Evolutionary conservation across 2,329 filamentous ascomycete species (phyloP), one percentile per base, ranked within the genome.

Genomic region (Lachnellula arida): DNA sequence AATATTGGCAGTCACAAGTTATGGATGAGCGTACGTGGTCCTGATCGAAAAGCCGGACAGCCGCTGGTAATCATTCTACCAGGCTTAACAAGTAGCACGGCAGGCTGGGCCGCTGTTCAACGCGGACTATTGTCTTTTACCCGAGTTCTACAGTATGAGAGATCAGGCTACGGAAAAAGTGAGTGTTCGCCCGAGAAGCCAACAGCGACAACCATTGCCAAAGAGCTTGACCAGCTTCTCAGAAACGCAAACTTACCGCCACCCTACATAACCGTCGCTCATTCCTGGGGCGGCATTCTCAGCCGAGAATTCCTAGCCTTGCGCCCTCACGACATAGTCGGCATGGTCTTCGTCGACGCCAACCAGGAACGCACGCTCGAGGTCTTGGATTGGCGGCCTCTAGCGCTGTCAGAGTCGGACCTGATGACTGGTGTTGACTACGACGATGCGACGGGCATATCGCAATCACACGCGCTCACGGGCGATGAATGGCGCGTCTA

Each of bases 111-210:
- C 12, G 55, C 46, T 46, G 61, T 67, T 22, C 46, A 54, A 19
- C 62, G 60, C 17, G 47, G 60, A 22, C 23, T 61, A 15, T 32
- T 55, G 34, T 55, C 54, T 19, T 58, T 59, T 54, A 53, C 54
- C 46, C 62, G 64, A 9, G 54, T 59, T 34, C 51, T 65, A 19
- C 58, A 58, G 37, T 67, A 67, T 35, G 63, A 64, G 50, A 59
- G 64, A 17, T 55, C 60, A 22, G 63, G 64, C 6, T 58, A 62
- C 35, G 64, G 62, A 2, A 54, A 46, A 15, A 64, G 61, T 46
- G 22, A 51, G 2, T 19, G 22, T 15, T 49, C 42, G 1, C 35
- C 47, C 42, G 8, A 8, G 4, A n/a, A 22, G 3, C 37, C 47
- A 11, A 54, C 53, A 9, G 39, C 54, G 9, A 34, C 56, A 14